These are phyloP conservation scores for Tolypocladium ophioglossoides DNA, from an alignment of 2,329 filamentous ascomycete species.

Conservation along the genomic window DNA sequence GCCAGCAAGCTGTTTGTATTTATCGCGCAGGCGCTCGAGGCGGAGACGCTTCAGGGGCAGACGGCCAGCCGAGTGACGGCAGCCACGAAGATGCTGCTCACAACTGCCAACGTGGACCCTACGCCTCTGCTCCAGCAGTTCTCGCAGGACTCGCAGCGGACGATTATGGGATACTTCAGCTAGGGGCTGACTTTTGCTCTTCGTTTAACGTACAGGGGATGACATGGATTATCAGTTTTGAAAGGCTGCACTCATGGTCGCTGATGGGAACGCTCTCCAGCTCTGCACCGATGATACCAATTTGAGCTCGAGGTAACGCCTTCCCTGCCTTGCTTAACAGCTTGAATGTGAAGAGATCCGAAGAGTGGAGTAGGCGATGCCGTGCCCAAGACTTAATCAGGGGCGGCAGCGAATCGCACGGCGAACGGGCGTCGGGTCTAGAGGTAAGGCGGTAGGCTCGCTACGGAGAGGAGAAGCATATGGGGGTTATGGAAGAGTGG, in stretches of 20 bases:
- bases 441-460: background rate
- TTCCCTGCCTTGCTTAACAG: background rate
- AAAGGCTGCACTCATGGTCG: background rate
- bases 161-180: constrained; percentile 68
- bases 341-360: background rate
- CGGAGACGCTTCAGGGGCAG: constrained; percentile 79
- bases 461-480: background rate
- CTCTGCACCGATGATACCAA: background rate
- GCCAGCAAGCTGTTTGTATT: constrained; percentile 74
- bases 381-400: background rate
- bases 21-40: constrained; percentile 81
- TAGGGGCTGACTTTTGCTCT: constrained; percentile 23
- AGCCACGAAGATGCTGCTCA: constrained; percentile 68
- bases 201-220: background rate
- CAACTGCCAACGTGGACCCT: constrained; percentile 63
- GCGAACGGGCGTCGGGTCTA: background rate
- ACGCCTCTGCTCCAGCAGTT: constrained; percentile 66
- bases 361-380: background rate
- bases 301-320: background rate
- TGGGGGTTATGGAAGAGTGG: background rate
- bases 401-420: background rate
- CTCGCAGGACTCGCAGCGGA: constrained; percentile 68
- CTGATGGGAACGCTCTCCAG: background rate
- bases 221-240: background rate
- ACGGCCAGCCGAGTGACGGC: constrained; percentile 67